Evolutionary conservation across 208 protist genomes (phyloP), one percentile per base, ranked within the genome.

Genomic region (Leishmania guyanensis): DNA sequence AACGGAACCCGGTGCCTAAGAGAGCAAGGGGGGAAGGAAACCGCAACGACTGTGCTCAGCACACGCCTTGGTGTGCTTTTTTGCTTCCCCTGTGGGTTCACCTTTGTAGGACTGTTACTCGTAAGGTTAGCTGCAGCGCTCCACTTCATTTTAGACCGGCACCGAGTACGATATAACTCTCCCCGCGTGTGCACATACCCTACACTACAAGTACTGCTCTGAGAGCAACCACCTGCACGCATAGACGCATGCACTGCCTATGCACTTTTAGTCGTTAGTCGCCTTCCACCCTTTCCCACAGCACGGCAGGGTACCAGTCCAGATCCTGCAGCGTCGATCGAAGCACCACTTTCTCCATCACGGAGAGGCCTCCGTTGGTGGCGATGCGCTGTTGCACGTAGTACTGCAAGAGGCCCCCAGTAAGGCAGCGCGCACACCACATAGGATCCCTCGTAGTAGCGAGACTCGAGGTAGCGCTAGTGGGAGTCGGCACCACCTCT

Each of bases 401-500:
- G 58, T 46, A 50, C 22, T 68, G 78, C 73, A 82, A 46, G 6
- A 89, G 51, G 17, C 88, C 88, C 10, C 88, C 81, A 0, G 81
- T 80, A 54, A 91, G 33, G 26, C 68, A 75, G 26, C 73, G 76
- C 82, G 81, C 60, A 79, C 83, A 86, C 83, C 83, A 83, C 54
- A 78, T 29, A n/a, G 17, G 9, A 77, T 85, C 81, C 48, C 2
- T 66, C 29, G n/a, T 29, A 36, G n/a, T 29, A 36, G 69, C 51
- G n/a, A 43, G 12, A 43, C n/a, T 48, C 33, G 54, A 16, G 43
- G 12, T 48, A 36, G 20, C 0, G 43, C 20, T 17, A 50, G 16
- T 36, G 6, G 22, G 43, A 53, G 68, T 26, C 68, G n/a, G 68
- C 46, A 73, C 16, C 22, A 16, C 68, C 68, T 73, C 43, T 53